Evolutionary conservation across 257 asterid species (phyloP), one percentile per base, ranked within the genome.

Genomic region (Thymus mandschuricus): DNA sequence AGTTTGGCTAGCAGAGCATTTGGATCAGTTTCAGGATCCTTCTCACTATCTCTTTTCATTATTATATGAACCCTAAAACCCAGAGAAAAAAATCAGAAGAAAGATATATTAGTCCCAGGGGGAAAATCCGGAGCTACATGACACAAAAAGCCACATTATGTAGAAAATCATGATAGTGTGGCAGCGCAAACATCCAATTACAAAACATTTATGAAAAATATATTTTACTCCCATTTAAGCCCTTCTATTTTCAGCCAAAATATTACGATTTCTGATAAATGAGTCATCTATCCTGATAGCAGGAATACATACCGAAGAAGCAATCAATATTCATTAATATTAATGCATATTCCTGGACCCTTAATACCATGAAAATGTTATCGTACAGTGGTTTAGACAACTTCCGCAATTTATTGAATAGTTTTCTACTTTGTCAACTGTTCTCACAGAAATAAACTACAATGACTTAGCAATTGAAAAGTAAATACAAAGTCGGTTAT

Each of bases 1-100:
- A 89, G 83, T 71, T 81, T 89, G 88, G 98, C 97, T 56, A 87
- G 68, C 73, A 82, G 69, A 79, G 97, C 93, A 79, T 72, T 82
- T 58, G 89, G 94, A 75, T 88, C 64, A 55, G 79, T 78, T 43
- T 80, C 85, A 68, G 97, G 96, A 83, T 93, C 96, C 86, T 85
- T 89, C 52, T 59, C 80, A 61, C 97, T 86, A 78, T 93, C 98
- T 57, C 77, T 79, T 85, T 80, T 85, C 90, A 93, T 89, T 79
- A 87, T 89, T 81, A 80, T 76, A 66, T 80, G 91, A 71, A 90
- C 97, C 88, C 98, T 93, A 89, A 66, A 57, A 73, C 78, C 49
- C 66, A 82, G 82, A 45, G 60, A 27, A 27, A 48, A 44, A 52
- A 70, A 21, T 56, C 33, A 28, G 15, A 15, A 44, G 6, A n/a